Percentiles rank a stretch among this genome's conserved stretches.
Conservation (phyloP, 106 monocot genomes). For the Dactylorhiza incarnata region DNA sequence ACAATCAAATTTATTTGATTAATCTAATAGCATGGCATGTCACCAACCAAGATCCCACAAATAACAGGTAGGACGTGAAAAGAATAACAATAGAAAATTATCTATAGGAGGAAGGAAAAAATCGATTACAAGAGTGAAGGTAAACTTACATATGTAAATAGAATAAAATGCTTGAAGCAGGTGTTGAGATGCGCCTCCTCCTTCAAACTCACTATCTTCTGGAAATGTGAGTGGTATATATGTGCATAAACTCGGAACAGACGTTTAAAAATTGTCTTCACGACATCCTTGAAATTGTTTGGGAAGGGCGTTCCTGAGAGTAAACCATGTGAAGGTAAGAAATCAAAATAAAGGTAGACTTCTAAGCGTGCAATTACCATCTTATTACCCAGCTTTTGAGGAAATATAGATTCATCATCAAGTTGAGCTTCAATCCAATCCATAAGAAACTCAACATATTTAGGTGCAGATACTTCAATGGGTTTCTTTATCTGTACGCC, state of each 20-base stretch:
- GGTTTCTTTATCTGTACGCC: conserved; percentile 99
- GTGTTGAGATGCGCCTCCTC: conserved; percentile 99
- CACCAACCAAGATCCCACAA: neutral
- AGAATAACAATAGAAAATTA: neutral
- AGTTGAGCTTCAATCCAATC: conserved; percentile 99
- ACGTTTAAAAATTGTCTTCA: conserved; percentile 96
- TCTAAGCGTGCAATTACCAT: neutral
- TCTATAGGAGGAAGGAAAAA: neutral
- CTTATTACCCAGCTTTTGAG: conserved; percentile 76
- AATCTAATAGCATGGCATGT: neutral
- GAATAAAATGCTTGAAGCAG: conserved; percentile 99
- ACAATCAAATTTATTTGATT: neutral
- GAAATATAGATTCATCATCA: conserved; percentile 96
- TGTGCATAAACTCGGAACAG: conserved; percentile 98
- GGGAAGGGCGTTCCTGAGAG: conserved; percentile 83
- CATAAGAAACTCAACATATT: conserved; percentile 99
- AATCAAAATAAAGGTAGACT: neutral
- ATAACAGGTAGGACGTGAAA: neutral
- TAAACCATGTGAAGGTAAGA: neutral
- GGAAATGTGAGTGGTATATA: conserved; percentile 94
- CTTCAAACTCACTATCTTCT: conserved; percentile 98
- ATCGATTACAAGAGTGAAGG: neutral
- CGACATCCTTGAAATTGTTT: conserved; percentile 87
- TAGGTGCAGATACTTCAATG: conserved; percentile 97
- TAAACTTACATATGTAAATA: conserved; percentile 81